Base-by-base conservation (phyloP, 768 basidiomycete genomes). In the Atractiella rhizophila region DNA sequence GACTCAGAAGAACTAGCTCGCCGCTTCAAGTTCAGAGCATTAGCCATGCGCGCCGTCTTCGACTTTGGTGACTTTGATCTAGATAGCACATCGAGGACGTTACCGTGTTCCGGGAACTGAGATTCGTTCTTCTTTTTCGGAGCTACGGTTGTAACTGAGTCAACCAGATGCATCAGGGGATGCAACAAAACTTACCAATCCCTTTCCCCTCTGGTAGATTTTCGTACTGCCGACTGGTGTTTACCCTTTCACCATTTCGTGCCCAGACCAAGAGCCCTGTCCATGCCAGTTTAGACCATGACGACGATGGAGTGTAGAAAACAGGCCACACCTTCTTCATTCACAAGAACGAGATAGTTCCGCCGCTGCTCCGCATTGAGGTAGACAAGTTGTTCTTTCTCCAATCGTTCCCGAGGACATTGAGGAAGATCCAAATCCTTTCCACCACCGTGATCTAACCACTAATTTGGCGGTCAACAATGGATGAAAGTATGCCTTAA, bases 371-470 rank as follows among this genome's bases (percentile, higher is more conserved):
- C 58, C 9, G 57, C 57, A 1, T 51, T 56, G 0, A 59, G 46
- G 35, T 58, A 57, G 28, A 48, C 54, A 24, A 19, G 27, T 2
- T 19, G 27, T 25, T 47, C 23, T 31, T 24, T 35, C 25, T 27
- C 35, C 27, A 42, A 19, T 16, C 55, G 53, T 3, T 54, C 51
- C 1, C 61, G 49, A 1, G 57, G 54, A 37, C 57, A 51, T 30
- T 53, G 54, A 13, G 54, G 54, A 9, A 59, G 48, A 23, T 53
- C 51, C 1, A 61, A 44, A 19, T 56, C 47, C 39, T 57, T 61
- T 2, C 61, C 61, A 9, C 46, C 54, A 2, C 59, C 59, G 25
- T 48, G 43, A 28, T 61, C 59, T 18, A 61, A 58, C 58, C 51
- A 52, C 52, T 57, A 43, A 7, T 18, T 15, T 5, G 16, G 6